These are phyloP conservation scores for Exserohilum rostratum DNA, from an alignment of 2,329 filamentous ascomycete species.

Conservation along the genomic window DNA sequence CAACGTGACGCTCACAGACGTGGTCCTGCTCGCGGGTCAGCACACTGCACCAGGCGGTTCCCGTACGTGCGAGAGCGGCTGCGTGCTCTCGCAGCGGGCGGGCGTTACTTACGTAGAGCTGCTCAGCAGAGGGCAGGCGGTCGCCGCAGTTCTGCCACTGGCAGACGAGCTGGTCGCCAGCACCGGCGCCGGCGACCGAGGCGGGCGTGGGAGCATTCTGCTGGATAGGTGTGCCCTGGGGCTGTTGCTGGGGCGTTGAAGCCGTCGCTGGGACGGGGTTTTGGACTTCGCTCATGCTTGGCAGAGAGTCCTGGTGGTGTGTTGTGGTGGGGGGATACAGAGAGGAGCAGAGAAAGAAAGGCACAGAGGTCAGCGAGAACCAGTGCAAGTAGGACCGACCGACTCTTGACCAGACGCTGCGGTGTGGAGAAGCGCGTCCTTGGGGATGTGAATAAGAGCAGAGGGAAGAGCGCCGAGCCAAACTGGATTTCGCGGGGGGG, in stretches of 20 bases:
- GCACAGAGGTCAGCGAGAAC: neutral
- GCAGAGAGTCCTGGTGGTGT: conserved; percentile 5
- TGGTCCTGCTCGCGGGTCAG: conserved; percentile 71
- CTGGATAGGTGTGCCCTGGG: conserved; percentile 42
- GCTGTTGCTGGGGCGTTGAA: conserved; percentile 40
- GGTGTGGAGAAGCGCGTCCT: conserved; percentile 5
- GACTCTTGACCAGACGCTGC: neutral
- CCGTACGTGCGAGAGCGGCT: too few species aligned
- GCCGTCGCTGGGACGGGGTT: conserved; percentile 31
- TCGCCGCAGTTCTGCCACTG: conserved; percentile 69
- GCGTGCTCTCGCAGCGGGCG: too few species aligned
- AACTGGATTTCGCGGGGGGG: conserved; percentile 10
- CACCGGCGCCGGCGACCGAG: conserved; percentile 30
- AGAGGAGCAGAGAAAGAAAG: neutral
- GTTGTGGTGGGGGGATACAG: neutral
- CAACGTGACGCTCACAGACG: conserved; percentile 97
- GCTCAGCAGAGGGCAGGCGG: conserved; percentile 62
- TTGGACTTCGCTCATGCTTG: conserved; percentile 28
- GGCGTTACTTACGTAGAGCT: conserved; percentile 63
- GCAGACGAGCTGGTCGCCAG: conserved; percentile 58
- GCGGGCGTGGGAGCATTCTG: conserved; percentile 41
- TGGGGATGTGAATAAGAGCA: conserved; percentile 11
- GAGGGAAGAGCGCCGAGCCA: conserved; percentile 15
- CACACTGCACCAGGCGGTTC: neutral
- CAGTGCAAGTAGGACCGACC: neutral